A percentile compares a stretch with the other conserved stretches of the same genome.
These are phyloP conservation scores for Exophiala sideris DNA, from an alignment of 2,329 filamentous ascomycete genomes.

Conservation along the genomic window DNA sequence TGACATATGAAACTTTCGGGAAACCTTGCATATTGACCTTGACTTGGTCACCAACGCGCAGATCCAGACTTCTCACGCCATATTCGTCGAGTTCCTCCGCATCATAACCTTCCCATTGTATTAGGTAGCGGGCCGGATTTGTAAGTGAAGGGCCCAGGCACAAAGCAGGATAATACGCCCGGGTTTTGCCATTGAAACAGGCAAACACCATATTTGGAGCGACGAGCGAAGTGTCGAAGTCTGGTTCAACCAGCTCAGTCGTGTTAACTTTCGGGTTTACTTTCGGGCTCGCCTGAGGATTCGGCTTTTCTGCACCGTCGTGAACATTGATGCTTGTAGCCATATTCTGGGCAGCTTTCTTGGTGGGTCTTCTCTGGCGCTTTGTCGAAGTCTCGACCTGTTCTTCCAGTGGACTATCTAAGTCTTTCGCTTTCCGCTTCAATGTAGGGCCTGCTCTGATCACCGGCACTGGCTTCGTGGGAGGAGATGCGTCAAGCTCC, in stretches of 20 bases:
- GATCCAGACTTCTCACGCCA: conserved; percentile 43
- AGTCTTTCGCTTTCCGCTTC: conserved; percentile 11
- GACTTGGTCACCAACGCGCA: conserved; percentile 44
- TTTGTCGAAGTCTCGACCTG: not conserved
- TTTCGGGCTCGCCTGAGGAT: not conserved
- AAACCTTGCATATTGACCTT: conserved; percentile 44
- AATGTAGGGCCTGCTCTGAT: not conserved
- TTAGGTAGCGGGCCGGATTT: conserved; percentile 42
- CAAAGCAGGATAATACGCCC: conserved; percentile 59
- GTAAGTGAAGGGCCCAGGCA: conserved; percentile 48
- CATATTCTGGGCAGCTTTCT: not conserved
- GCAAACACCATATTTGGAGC: conserved; percentile 56
- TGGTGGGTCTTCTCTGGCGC: not conserved
- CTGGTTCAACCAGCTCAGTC: not conserved
- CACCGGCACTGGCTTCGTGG: conserved; percentile 10
- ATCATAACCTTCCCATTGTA: conserved; percentile 45
- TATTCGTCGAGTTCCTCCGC: conserved; percentile 40
- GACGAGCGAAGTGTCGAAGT: conserved; percentile 26
- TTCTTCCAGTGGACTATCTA: conserved; percentile 1
- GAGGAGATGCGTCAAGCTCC: conserved; percentile 41
- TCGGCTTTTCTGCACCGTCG: not conserved
- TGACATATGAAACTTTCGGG: conserved; percentile 43
- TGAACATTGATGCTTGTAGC: not conserved
- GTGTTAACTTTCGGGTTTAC: conserved; percentile 7
- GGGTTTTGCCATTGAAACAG: conserved; percentile 54